Evolutionary conservation across 495 filamentous ascomycete genomes (phyloP), one percentile per base, ranked within the genome.

Genomic region (Collariella sp.): DNA sequence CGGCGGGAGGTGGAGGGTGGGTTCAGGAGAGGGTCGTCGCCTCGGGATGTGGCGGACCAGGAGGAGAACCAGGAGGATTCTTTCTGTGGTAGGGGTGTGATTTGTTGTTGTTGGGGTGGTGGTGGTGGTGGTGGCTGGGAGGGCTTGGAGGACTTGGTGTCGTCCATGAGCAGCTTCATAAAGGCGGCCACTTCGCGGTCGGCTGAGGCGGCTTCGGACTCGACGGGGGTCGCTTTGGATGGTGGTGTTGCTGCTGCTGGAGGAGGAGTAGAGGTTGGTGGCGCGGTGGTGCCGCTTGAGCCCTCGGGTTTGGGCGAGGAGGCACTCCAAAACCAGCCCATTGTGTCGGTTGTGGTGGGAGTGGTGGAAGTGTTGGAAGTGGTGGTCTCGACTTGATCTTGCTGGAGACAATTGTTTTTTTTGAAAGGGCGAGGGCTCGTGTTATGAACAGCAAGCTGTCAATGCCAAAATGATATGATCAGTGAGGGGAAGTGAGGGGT

Each of bases 321-420:
- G 24, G 63, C 55, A 18, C 53, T 54, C 76, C 76, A 80, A 56
- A 77, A 68, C 76, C 76, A 80, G 53, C 76, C 75, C 77, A 80
- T 80, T 33, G 48, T 70, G 65, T 43, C 39, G 36, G 31, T 20
- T 55, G 38, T 42, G 33, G 39, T 41, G n/a, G n/a, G n/a, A n/a
- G n/a, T n/a, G n/a, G n/a, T n/a, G n/a, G n/a, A n/a, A n/a, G n/a
- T n/a, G n/a, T n/a, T n/a, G n/a, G n/a, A n/a, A n/a, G n/a, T n/a
- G n/a, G n/a, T n/a, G n/a, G n/a, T n/a, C n/a, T n/a, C n/a, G n/a
- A n/a, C n/a, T n/a, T n/a, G n/a, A n/a, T n/a, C n/a, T 50, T 43
- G 1, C 16, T 59, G 24, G 48, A 39, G 36, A 33, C 20, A 15
- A 7, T 1, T 5, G 23, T n/a, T 45, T 43, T 44, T 16, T 44